Evolutionary conservation across 2,329 filamentous ascomycete species (phyloP).

Genomic region (Neocucurbitaria cava): DNA sequence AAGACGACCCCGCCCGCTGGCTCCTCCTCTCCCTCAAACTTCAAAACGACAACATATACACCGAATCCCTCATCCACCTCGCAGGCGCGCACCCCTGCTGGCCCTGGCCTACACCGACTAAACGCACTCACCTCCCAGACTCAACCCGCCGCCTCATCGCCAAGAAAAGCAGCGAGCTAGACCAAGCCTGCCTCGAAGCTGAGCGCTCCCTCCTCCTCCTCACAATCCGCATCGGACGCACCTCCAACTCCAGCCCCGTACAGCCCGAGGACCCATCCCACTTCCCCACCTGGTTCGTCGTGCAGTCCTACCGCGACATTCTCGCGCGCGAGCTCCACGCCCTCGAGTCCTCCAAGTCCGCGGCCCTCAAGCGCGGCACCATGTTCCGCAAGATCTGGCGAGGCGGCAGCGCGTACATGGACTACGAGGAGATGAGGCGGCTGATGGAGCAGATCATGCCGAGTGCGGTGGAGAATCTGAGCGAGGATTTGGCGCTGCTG

Average conservation of each 20-base stretch:
- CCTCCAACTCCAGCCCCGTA: constrained; percentile 1
- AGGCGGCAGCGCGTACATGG: constrained; percentile 39
- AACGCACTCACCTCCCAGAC: constrained; percentile 6
- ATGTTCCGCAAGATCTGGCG: constrained; percentile 38
- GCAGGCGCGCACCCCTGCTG: constrained; percentile 36
- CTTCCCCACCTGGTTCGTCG: constrained; percentile 34
- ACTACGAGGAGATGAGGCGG: constrained; percentile 26
- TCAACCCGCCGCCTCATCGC: constrained; percentile 18
- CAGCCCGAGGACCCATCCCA: constrained; percentile 1
- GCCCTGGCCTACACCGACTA: constrained; percentile 28
- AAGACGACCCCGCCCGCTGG: constrained; percentile 41
- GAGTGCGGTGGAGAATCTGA: constrained; percentile 22
- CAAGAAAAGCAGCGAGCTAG: background rate
- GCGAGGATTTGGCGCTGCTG: constrained; percentile 30
- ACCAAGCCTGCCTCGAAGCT: background rate
- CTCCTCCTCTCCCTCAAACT: constrained; percentile 38
- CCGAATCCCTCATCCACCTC: constrained; percentile 48
- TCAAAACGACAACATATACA: constrained; percentile 39
- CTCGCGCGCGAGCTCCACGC: constrained; percentile 25
- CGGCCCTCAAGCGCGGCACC: constrained; percentile 21
- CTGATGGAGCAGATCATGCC: constrained; percentile 22
- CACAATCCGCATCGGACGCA: background rate
- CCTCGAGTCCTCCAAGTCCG: constrained; percentile 10
- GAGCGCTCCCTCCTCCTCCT: background rate
- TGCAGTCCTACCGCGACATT: constrained; percentile 43